Evolutionary conservation across 352 stramenopile genomes (phyloP), one percentile per base, ranked within the genome.

Genomic region (Paralagenidium karlingii): DNA sequence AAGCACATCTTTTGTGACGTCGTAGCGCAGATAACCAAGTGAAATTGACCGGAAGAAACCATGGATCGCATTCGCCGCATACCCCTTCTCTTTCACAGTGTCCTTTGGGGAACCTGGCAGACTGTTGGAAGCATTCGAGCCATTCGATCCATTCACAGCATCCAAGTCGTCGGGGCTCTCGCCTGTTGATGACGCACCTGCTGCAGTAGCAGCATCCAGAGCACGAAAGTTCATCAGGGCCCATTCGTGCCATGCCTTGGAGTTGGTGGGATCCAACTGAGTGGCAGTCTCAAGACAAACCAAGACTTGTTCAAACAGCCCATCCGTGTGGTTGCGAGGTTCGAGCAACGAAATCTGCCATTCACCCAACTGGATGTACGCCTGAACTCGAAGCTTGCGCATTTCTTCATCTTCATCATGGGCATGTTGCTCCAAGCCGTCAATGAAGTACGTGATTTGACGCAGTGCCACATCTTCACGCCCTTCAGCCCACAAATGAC

Each of bases 211-310:
- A 3, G 71, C 68, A 24, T 91, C 78, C 30, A 87, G 50, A 4
- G 73, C 78, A 2, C 73, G 63, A 60, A 98, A 99, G 68, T 99
- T 99, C 45, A 98, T 90, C 16, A 99, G 57, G 15, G 95, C 95
- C 96, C 96, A 99, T 38, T 90, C 82, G 60, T 99, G 96, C 85
- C 94, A 99, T 18, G 95, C 94, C 37, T 94, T 96, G 53, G 99
- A 97, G 44, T 96, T 95, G 27, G 79, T 92, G 32, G 69, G 74
- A 43, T 94, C 80, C 18, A 92, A 48, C 37, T 80, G 55, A 29
- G 80, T 94, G 22, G 81, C 81, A 0, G 63, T 85, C 41, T 81
- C 63, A 10, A 96, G 58, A 43, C 86, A 88, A 9, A 59, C 63
- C 11, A 92, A 63, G 10, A 90, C 77, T 22, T 88, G 62, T 34